phyloP scores from a whole-genome alignment of 164 flowering plant species.

The Brasenia schreberi region DNA sequence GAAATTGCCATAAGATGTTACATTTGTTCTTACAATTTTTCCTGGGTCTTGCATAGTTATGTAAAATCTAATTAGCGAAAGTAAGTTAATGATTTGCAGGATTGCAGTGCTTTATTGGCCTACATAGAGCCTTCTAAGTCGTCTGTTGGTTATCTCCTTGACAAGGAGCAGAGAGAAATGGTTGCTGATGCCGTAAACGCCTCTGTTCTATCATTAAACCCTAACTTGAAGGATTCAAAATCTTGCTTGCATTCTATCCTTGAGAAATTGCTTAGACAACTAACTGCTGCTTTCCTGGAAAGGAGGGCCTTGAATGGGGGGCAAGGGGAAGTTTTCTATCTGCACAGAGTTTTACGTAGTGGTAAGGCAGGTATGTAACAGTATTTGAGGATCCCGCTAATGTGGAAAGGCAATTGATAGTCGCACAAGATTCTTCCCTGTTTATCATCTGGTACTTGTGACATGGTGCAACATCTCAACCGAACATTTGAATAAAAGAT shows the following conservation, averaged over 20 bases:
- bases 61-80: no score
- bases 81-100: conserved; percentile 22
- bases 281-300: conserved; percentile 74
- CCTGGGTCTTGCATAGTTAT: no score
- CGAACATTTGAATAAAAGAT: no score
- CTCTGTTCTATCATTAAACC: conserved; percentile 60
- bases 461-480: no score
- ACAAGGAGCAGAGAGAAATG: conserved; percentile 57
- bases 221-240: conserved; percentile 34
- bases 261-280: conserved; percentile 71
- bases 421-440: no score
- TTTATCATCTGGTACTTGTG: no score
- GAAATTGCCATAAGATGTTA: not conserved
- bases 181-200: conserved; percentile 86
- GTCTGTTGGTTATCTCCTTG: conserved; percentile 65
- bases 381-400: not conserved
- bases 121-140: conserved; percentile 64
- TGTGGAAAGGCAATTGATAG: no score
- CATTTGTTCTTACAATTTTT: no score
- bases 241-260: conserved; percentile 54
- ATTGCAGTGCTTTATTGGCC: conserved; percentile 80
- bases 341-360: conserved; percentile 37
- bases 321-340: conserved; percentile 85
- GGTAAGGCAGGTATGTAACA: conserved; percentile 16
- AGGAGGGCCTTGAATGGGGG: conserved; percentile 61